Evolutionary conservation across 2,329 filamentous ascomycete species (phyloP).

Genomic region (Stromatinia cepivora): DNA sequence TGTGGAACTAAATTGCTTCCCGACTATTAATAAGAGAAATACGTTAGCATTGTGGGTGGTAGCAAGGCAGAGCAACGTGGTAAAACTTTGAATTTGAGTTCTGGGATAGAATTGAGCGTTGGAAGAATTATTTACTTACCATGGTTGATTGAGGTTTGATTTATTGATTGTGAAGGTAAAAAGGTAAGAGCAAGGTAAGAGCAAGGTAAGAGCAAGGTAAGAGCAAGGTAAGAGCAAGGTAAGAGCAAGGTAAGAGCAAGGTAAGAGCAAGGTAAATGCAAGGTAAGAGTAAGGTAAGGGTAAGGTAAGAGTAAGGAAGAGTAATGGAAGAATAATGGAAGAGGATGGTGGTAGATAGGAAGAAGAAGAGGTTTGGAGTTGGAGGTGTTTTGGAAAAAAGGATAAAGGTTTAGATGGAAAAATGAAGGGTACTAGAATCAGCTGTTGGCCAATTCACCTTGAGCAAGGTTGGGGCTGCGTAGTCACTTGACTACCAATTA

Average conservation of each 20-base stretch:
- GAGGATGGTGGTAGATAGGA: not conserved
- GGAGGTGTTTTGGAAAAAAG: not conserved
- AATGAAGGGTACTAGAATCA: not conserved
- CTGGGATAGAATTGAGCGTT: not conserved
- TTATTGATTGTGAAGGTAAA: not conserved
- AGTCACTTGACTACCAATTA: not conserved
- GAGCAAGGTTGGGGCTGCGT: not conserved
- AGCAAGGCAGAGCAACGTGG: not conserved
- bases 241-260: not conserved
- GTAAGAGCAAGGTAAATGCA: not conserved
- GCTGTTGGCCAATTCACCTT: not conserved
- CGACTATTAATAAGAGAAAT: not conserved
- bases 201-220: not conserved
- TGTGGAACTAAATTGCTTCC: too few species aligned
- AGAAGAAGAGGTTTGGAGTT: not conserved
- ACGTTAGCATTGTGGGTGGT: not conserved
- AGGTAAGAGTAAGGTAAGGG: too few species aligned
- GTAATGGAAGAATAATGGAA: not conserved
- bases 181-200: too few species aligned
- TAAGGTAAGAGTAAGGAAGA: too few species aligned
- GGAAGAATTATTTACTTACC: not conserved
- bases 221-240: not conserved
- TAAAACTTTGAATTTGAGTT: not conserved
- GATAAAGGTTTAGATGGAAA: not conserved
- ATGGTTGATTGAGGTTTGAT: not conserved